Evolutionary conservation across 495 filamentous ascomycete genomes (phyloP).

Genomic region (Aspergillus sparsus): DNA sequence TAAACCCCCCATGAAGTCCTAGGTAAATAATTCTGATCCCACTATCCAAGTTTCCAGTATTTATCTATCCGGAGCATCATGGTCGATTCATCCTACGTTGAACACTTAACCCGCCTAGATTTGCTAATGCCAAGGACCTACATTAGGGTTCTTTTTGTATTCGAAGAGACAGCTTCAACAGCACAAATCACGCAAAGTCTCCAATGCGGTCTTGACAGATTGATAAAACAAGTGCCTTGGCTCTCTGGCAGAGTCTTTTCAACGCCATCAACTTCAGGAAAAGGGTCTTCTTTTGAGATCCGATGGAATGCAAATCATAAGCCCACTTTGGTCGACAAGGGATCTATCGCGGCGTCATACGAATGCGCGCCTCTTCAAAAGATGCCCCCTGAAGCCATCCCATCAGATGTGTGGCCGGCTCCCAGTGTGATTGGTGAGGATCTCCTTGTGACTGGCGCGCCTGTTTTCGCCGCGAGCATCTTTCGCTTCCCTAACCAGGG

Average conservation of each 20-base stretch:
- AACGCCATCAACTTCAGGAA: neutral
- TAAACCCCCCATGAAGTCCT: too few species aligned
- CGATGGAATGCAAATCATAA: neutral
- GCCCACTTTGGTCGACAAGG: slow-evolving; percentile 13
- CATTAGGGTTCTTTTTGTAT: slow-evolving; percentile 17
- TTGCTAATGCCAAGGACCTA: slow-evolving; percentile 14
- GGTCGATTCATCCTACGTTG: neutral
- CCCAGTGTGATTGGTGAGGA: neutral
- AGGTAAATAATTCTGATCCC: too few species aligned
- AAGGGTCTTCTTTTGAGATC: slow-evolving; percentile 10
- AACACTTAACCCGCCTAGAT: slow-evolving; percentile 15
- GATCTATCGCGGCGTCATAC: slow-evolving; percentile 9
- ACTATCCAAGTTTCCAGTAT: too few species aligned
- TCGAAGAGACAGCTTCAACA: neutral
- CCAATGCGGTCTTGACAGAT: slow-evolving; percentile 11
- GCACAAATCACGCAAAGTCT: slow-evolving; percentile 1
- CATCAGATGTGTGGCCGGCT: slow-evolving; percentile 12
- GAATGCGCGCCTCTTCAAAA: neutral
- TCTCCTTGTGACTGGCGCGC: neutral
- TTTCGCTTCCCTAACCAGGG: slow-evolving; percentile 17
- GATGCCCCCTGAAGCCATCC: slow-evolving; percentile 11
- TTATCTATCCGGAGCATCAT: neutral
- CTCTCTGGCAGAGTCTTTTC: slow-evolving; percentile 11
- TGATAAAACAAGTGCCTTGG: slow-evolving; percentile 16
- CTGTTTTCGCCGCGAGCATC: slow-evolving; percentile 16